Conservation (phyloP, 2,329 filamentous ascomycete species). For the Pseudocercospora fijiensis region DNA sequence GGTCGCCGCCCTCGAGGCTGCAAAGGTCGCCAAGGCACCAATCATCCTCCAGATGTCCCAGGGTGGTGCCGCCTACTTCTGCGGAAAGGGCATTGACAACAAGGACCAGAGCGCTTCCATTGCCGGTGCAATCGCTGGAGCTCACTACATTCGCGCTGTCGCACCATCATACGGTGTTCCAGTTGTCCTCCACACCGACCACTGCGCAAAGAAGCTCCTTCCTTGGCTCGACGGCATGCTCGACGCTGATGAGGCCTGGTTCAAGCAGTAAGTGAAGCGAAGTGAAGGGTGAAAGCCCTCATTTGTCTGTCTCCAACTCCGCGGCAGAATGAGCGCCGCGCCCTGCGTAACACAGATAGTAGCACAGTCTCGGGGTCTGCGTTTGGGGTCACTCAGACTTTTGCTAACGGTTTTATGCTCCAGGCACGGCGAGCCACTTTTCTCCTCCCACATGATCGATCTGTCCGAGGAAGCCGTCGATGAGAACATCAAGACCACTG, state of each 20-base stretch:
- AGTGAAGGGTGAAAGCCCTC: not conserved
- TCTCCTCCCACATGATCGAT: constrained; percentile 98
- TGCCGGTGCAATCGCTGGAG: constrained; percentile 80
- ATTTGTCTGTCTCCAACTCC: not conserved
- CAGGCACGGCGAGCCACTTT: constrained; percentile 78
- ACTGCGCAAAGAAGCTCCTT: constrained; percentile 99
- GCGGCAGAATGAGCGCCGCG: not conserved
- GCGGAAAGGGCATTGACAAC: constrained; percentile 71
- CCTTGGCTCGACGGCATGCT: constrained; percentile 97
- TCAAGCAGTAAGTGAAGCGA: constrained; percentile 64
- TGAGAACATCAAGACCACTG: constrained; percentile 88
- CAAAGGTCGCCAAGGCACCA: constrained; percentile 84
- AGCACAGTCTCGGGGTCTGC: not conserved
- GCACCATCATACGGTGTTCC: constrained; percentile 86
- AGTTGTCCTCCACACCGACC: constrained; percentile 93
- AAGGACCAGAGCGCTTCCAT: constrained; percentile 83
- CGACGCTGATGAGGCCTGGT: constrained; percentile 89
- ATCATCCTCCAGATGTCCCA: constrained; percentile 92
- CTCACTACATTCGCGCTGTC: constrained; percentile 88
- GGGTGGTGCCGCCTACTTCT: constrained; percentile 72
- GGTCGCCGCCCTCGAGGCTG: constrained; percentile 88
- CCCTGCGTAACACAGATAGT: not conserved
- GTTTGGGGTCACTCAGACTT: not conserved
- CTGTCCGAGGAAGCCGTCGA: constrained; percentile 87
- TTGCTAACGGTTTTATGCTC: not conserved